phyloP scores from a whole-genome alignment of 345 rosid species.

The Salix exigua region DNA sequence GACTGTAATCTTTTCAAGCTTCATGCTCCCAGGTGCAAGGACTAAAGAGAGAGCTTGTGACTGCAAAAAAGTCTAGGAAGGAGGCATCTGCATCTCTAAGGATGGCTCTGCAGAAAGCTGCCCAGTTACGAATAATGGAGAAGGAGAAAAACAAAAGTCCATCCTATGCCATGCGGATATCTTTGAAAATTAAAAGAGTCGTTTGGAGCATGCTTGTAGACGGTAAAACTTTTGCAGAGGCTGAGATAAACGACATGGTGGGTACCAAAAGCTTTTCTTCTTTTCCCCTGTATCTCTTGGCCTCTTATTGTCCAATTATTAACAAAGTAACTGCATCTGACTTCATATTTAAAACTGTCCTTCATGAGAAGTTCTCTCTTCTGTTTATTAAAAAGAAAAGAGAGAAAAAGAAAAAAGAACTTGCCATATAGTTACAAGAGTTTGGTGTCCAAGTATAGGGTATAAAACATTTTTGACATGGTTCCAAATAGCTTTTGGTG shows the following conservation, averaged over 20 bases:
- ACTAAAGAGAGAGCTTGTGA: slow-evolving; percentile 67
- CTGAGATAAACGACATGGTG: slow-evolving; percentile 99
- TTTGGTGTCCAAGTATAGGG: neutral
- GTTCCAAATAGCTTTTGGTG: neutral
- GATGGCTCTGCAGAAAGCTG: slow-evolving; percentile 82
- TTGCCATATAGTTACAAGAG: neutral
- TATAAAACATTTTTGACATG: neutral
- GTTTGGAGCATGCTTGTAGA: slow-evolving; percentile 98
- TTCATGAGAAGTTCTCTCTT: neutral
- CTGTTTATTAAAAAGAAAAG: neutral
- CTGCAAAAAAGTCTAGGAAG: slow-evolving; percentile 72
- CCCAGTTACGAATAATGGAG: slow-evolving; percentile 82
- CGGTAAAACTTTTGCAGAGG: slow-evolving; percentile 98
- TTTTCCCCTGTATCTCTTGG: neutral
- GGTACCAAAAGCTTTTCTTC: slow-evolving; percentile 24
- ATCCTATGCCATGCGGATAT: slow-evolving; percentile 95
- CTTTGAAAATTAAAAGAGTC: slow-evolving; percentile 78
- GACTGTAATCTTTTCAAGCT: neutral
- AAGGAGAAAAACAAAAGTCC: slow-evolving; percentile 98
- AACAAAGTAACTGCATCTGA: neutral
- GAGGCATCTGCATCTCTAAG: slow-evolving; percentile 74
- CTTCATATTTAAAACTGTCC: neutral
- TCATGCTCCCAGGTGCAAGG: slow-evolving; percentile 63
- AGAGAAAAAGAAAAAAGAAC: neutral
- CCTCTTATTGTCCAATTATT: neutral